Evolutionary conservation across 768 basidiomycete species (phyloP), one percentile per base, ranked within the genome.

Genomic region (Hemileccinum rubropunctum): DNA sequence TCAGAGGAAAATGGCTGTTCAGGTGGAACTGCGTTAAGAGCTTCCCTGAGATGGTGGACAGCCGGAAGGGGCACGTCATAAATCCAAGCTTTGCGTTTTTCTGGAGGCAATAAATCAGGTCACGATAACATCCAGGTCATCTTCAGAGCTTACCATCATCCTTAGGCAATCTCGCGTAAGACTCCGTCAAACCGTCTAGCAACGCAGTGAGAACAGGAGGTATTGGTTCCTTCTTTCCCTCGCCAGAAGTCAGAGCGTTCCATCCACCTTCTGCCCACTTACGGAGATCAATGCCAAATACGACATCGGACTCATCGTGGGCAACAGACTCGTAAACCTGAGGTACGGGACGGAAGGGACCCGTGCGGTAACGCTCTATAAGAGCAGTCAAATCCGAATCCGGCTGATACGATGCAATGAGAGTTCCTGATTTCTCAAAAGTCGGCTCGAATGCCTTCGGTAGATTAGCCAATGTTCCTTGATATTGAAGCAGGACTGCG

Each of bases 361-460:
- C 95, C 1, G 93, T 95, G 47, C 95, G 82, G 65, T 93, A 91
- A 11, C 90, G 86, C 66, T 97, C 94, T 53, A 97, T 93, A 43
- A 95, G 79, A 10, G 89, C 91, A 12, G 73, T 83, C 46, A 95
- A 69, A 71, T 94, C 94, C 1, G 83, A 83, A 54, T 97, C 93
- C 3, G 94, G 93, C 53, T 93, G 86, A 68, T 83, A 97, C 1
- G 91, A 80, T 28, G 90, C 81, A 55, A 95, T 79, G 42, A 93
- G 77, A 1, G 88, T 85, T 1, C 79, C 75, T 2, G 88, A 87
- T 30, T 83, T 81, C 58, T 88, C 85, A 27, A 84, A 65, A 2
- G 86, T 78, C 0, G 80, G 74, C 20, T 81, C 79, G 39, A 90
- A 71, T 7, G 80, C 75, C 60, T 84, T 81, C 11, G 88, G 87